Base-by-base conservation (phyloP, 2,329 filamentous ascomycete species). In the Ascochyta pisi region DNA sequence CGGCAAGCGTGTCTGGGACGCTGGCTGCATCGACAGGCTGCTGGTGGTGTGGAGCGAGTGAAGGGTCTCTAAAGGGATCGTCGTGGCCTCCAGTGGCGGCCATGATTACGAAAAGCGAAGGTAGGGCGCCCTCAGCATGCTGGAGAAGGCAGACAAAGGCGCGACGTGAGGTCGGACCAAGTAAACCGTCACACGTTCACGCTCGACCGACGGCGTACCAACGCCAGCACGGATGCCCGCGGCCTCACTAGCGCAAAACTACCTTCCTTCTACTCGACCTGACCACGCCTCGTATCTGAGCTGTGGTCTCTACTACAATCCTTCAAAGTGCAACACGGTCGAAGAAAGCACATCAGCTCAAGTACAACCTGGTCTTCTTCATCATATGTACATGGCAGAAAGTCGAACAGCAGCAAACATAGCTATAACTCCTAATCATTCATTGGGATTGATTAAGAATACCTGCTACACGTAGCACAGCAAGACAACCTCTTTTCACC, bases 1-100 rank as follows among this genome's bases (percentile, higher is more conserved):
- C 82, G 44, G 76, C 70, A 52, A 87, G 75, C 37, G 82, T 83
- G 44, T 77, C 65, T 3, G 67, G 60, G 15, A 66, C 66, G 24
- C 49, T 42, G 35, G 49, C 23, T 8, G 46, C 48, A 22, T 33
- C 24, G 38, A 16, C 57, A 10, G 50, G 12, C 49, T 52, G 27
- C 27, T 51, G 53, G 19, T 34, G 38, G 37, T 38, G 37, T 9
- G 33, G 41, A 27, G 40, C 47, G 23, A 53, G 60, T 33, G 60
- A 51, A 26, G 24, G 66, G 63, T 73, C 68, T 60, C 66, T 61
- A 56, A 73, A 72, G 47, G 71, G 70, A 52, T 72, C 60, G 55
- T 69, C 64, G 39, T 61, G 50, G 33, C 46, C 62, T 40, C 27
- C 54, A 44, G 50, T 49, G 33, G 60, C 41, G 33, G 66, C 54